Base-by-base conservation (phyloP, 148 eudicot genomes). In the Arctostaphylos glauca region DNA sequence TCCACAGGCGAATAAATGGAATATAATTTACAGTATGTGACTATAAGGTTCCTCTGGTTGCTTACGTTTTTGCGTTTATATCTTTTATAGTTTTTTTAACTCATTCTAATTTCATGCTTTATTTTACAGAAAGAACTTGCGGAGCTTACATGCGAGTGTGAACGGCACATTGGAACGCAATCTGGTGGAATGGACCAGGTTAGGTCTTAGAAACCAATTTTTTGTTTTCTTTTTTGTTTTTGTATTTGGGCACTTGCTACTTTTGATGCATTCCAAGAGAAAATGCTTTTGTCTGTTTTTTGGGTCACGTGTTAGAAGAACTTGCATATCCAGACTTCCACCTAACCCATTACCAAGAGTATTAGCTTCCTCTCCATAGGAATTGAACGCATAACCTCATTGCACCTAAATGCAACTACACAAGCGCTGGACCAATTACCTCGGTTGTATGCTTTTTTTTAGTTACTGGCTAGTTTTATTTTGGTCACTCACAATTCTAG, bases 171-270 rank as follows among this genome's bases (percentile, higher is more conserved):
- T 56, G 99, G 99, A 31, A 97, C 98, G 15, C 99, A 97, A 56
- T 94, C 97, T 88, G 99, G 99, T 86, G 99, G 99, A 81, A 94
- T 94, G 98, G 98, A 94, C 83, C 98, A 94, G 97, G 98, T 94
- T 83, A 31, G 66, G 64, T 77, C 80, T 12, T 56, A 56, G 41
- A 56, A 43, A 55, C 19, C 67, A 44, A n/a, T 9, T 21, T 21
- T 21, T 74, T 5, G n/a, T n/a, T n/a, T n/a, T n/a, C n/a, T n/a
- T n/a, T n/a, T n/a, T n/a, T n/a, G n/a, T 12, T 6, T 6, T 47
- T 73, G 53, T 19, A 10, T 19, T 18, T 73, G 49, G 31, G 3
- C 9, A 64, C 41, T 64, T 64, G 9, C 76, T 6, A 18, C 5
- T 47, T 50, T 16, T 2, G 21, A 75, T 13, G 64, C 31, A 59